A percentile compares a stretch with the other conserved stretches of the same genome.
These are phyloP conservation scores for Erodium maritimum DNA, from an alignment of 345 rosid species.

Conservation along the genomic window DNA sequence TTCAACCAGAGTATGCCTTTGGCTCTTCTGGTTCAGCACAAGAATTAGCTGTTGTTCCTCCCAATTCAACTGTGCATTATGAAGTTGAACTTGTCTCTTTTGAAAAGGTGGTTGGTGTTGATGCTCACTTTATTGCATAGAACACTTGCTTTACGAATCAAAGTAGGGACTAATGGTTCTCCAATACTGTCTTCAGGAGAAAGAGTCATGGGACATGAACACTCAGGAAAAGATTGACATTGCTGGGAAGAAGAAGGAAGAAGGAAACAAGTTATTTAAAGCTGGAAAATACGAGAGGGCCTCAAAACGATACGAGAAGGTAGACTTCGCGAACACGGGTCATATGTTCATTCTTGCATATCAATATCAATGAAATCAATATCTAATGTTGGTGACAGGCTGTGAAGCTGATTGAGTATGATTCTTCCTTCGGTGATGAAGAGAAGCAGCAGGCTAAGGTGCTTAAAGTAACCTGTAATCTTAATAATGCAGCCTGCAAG, in stretches of 20 bases:
- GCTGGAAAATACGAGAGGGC: slow-evolving; percentile 16
- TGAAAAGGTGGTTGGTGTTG: slow-evolving; percentile 15
- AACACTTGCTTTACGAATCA: not conserved
- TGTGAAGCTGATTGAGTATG: slow-evolving; percentile 6
- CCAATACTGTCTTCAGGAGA: slow-evolving; percentile 7
- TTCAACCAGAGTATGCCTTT: slow-evolving; percentile 34
- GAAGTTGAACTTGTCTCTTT: slow-evolving; percentile 34
- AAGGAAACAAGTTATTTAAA: slow-evolving; percentile 15
- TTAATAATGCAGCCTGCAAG: slow-evolving; percentile 17
- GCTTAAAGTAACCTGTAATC: slow-evolving; percentile 14
- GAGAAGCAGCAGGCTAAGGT: slow-evolving; percentile 14
- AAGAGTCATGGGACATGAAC: slow-evolving; percentile 17
- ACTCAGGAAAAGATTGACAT: slow-evolving; percentile 15
- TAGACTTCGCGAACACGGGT: not conserved
- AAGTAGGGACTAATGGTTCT: not conserved
- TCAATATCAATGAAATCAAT: not conserved
- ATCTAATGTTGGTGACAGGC: slow-evolving; percentile 6
- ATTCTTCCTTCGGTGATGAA: slow-evolving; percentile 17
- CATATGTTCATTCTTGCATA: too few relatives aligned
- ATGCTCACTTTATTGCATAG: not conserved
- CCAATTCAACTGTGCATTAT: slow-evolving; percentile 21
- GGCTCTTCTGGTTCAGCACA: slow-evolving; percentile 21
- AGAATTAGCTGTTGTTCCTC: slow-evolving; percentile 28
- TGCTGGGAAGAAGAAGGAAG: slow-evolving; percentile 16
- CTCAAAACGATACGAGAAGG: slow-evolving; percentile 17